Conservation (phyloP, 257 asterid genomes). For the Lithospermum erythrorhizon region DNA sequence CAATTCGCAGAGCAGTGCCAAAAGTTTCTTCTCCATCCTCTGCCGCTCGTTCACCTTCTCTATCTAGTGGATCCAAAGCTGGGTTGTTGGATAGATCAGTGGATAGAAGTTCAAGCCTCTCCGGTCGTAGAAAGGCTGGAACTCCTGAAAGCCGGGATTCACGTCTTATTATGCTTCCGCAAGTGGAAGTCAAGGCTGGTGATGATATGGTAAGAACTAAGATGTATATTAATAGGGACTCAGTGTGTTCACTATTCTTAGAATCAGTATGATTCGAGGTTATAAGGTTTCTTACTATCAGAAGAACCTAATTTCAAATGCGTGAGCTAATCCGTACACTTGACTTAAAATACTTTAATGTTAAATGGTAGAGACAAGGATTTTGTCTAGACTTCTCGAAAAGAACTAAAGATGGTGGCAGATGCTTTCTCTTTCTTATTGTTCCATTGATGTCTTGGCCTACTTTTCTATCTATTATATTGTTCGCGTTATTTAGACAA, state of each 20-base stretch:
- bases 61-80: slow-evolving; percentile 59
- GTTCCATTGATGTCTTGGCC: no score
- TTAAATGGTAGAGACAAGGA: no score
- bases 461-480: no score
- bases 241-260: neutral
- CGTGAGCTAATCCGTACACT: neutral
- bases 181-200: slow-evolving; percentile 84
- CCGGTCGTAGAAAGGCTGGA: slow-evolving; percentile 56
- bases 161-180: slow-evolving; percentile 87
- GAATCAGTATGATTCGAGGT: neutral
- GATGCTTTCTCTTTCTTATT: no score
- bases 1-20: slow-evolving; percentile 37
- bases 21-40: slow-evolving; percentile 40
- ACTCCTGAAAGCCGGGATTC: slow-evolving; percentile 79
- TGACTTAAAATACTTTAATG: neutral
- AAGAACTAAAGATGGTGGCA: no score
- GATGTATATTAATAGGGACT: neutral
- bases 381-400: no score
- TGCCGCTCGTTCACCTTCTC: slow-evolving; percentile 35
- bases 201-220: slow-evolving; percentile 70
- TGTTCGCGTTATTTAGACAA: no score
- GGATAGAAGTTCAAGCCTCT: slow-evolving; percentile 37
- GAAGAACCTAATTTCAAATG: neutral
- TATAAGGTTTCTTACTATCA: neutral
- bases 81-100: slow-evolving; percentile 40